A percentile compares a stretch with the other conserved stretches of the same genome.
Conservation (phyloP, 2,329 filamentous ascomycete species). For the Fusarium robinianum region DNA sequence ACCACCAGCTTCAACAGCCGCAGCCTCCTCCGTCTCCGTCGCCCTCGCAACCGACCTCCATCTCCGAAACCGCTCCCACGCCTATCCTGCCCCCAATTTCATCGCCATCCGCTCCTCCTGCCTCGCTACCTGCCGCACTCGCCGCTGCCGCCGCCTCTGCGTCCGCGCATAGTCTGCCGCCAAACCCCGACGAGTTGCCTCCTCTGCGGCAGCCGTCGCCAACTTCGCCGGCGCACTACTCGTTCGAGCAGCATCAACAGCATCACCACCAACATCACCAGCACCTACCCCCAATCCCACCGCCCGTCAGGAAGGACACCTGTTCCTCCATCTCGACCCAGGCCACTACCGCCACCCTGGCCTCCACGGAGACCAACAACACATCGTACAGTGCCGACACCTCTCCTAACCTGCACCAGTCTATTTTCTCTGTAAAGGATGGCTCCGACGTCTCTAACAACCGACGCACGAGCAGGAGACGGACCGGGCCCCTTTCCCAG, state of each 20-base stretch:
- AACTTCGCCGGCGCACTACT: conserved; percentile 35
- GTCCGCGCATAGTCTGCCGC: conserved; percentile 25
- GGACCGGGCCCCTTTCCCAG: conserved; percentile 62
- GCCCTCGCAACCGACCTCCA: conserved; percentile 34
- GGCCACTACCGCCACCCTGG: conserved; percentile 50
- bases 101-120: conserved; percentile 34
- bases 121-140: conserved; percentile 34
- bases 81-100: conserved; percentile 35
- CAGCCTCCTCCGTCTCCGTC: conserved; percentile 34
- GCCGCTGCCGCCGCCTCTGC: conserved; percentile 26
- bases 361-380: conserved; percentile 53
- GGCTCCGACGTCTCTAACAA: conserved; percentile 57
- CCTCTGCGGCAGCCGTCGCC: conserved; percentile 36
- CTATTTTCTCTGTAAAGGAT: conserved; percentile 61
- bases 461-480: conserved; percentile 60
- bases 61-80: conserved; percentile 33
- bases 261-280: conserved; percentile 34
- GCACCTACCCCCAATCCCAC: conserved; percentile 38
- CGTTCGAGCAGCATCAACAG: conserved; percentile 37
- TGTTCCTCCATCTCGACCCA: conserved; percentile 58
- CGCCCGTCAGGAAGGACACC: conserved; percentile 53
- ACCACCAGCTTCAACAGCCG: conserved; percentile 24
- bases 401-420: conserved; percentile 55
- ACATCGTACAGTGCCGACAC: conserved; percentile 58
- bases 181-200: conserved; percentile 36